phyloP scores from a whole-genome alignment of 169 alveolate species.

The Plasmodium coatneyi region DNA sequence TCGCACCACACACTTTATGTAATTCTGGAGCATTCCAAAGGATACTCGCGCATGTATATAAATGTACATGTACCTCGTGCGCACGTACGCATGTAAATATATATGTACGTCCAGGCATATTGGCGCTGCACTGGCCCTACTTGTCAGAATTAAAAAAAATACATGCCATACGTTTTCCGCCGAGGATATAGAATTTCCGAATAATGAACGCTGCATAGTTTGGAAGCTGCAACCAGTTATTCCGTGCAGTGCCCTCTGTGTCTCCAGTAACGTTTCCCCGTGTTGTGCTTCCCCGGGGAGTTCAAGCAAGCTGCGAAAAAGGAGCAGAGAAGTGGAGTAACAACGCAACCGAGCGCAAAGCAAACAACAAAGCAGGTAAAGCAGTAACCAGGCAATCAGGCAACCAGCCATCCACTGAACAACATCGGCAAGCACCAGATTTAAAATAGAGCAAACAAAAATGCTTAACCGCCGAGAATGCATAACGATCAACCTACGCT shows the following conservation, averaged over 20 bases:
- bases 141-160: background rate
- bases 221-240: background rate
- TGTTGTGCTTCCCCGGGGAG: background rate
- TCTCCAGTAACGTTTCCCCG: constrained; percentile 9
- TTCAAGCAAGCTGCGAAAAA: background rate
- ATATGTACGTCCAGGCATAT: background rate
- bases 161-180: constrained; percentile 7
- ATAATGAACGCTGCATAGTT: constrained; percentile 28
- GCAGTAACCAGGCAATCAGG: background rate
- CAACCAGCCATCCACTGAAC: background rate
- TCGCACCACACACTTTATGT: background rate
- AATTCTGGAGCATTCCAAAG: constrained; percentile 15
- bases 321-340: background rate
- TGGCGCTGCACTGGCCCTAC: background rate
- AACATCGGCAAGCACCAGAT: background rate
- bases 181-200: constrained; percentile 28
- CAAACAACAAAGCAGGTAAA: constrained; percentile 1
- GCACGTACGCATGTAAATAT: background rate
- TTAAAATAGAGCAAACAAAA: background rate
- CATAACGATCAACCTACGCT: constrained; percentile 11
- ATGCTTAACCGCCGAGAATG: constrained; percentile 2
- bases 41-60: background rate
- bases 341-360: background rate
- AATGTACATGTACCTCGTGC: background rate
- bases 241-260: background rate